Percentiles rank a stretch among this genome's conserved stretches.
Evolutionary conservation across 2,329 filamentous ascomycete species (phyloP).

Genomic region (Tricladium varicosporioides): DNA sequence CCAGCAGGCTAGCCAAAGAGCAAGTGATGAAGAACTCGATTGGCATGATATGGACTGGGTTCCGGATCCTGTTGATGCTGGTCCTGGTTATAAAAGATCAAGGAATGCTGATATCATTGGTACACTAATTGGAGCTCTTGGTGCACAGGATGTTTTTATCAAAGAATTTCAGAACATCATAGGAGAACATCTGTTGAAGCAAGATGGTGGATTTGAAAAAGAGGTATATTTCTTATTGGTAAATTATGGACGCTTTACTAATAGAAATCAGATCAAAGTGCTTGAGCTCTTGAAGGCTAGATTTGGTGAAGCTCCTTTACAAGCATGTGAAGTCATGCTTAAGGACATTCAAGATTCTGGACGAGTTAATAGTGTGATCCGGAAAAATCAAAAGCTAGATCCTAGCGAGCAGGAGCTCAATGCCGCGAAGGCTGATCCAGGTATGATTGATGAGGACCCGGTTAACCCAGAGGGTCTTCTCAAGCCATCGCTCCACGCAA

Average conservation of each 20-base stretch:
- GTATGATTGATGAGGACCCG: slow-evolving; percentile 31
- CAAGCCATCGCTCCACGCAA: slow-evolving; percentile 60
- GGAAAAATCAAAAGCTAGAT: slow-evolving; percentile 46
- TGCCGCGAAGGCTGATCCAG: slow-evolving; percentile 16
- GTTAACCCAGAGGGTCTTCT: slow-evolving; percentile 33
- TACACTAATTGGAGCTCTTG: slow-evolving; percentile 83
- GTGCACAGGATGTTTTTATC: slow-evolving; percentile 87
- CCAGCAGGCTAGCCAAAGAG: slow-evolving; percentile 49
- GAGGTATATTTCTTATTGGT: slow-evolving; percentile 43
- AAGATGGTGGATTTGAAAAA: slow-evolving; percentile 69
- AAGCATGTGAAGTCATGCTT: slow-evolving; percentile 97
- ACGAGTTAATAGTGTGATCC: slow-evolving; percentile 67
- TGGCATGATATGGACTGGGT: slow-evolving; percentile 94
- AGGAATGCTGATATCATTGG: slow-evolving; percentile 90
- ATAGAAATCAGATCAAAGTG: slow-evolving; percentile 59
- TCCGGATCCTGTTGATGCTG: slow-evolving; percentile 89
- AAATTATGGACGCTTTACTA: slow-evolving; percentile 3
- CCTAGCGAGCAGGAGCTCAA: slow-evolving; percentile 29
- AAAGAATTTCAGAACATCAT: slow-evolving; percentile 89
- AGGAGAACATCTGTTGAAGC: slow-evolving; percentile 73
- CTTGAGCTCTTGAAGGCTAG: slow-evolving; percentile 84
- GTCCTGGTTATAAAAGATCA: slow-evolving; percentile 85
- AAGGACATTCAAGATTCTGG: slow-evolving; percentile 85
- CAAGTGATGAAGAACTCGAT: slow-evolving; percentile 70
- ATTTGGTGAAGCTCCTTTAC: slow-evolving; percentile 81